A percentile compares a stretch with the other conserved stretches of the same genome.
Evolutionary conservation across 495 filamentous ascomycete genomes (phyloP).

Genomic region (Ramalina peruviana): DNA sequence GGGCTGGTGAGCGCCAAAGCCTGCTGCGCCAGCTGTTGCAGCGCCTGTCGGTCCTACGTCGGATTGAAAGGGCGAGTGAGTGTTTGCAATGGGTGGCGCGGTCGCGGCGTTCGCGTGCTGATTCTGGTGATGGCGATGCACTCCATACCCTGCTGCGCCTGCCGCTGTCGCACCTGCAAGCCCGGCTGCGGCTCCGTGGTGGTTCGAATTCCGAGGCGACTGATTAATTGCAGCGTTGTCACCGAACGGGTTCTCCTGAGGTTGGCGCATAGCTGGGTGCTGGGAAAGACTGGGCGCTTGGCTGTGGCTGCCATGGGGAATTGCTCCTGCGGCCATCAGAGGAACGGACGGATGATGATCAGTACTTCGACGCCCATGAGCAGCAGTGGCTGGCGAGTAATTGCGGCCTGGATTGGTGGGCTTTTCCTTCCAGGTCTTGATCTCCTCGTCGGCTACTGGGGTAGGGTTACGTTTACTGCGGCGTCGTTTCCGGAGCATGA

Average conservation of each 20-base stretch:
- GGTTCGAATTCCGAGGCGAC: conserved; percentile 1
- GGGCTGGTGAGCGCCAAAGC: background rate
- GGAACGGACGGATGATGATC: conserved; percentile 10
- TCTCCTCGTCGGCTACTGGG: conserved; percentile 8
- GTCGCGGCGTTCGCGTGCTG: too few relatives aligned
- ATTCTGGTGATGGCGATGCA: too few relatives aligned
- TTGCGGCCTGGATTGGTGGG: conserved; percentile 11
- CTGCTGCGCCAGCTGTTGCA: background rate
- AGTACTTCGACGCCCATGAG: conserved; percentile 1
- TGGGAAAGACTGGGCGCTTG: conserved; percentile 11
- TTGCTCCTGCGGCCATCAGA: conserved; percentile 11
- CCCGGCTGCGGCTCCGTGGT: background rate
- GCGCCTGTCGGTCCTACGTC: background rate
- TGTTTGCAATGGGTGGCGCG: too few relatives aligned
- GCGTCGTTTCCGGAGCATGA: conserved; percentile 14
- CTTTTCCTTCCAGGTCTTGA: conserved; percentile 7
- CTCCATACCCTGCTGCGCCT: too few relatives aligned
- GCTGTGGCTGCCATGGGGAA: conserved; percentile 5
- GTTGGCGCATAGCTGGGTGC: conserved; percentile 13
- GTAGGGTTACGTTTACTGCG: background rate
- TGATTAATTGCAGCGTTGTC: conserved; percentile 13
- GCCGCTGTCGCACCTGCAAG: background rate
- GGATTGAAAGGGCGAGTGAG: background rate
- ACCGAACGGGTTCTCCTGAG: conserved; percentile 9
- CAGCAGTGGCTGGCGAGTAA: conserved; percentile 8